These are phyloP conservation scores for Tolypocladium nubicola DNA, from an alignment of 2,329 filamentous ascomycete genomes.

Conservation along the genomic window DNA sequence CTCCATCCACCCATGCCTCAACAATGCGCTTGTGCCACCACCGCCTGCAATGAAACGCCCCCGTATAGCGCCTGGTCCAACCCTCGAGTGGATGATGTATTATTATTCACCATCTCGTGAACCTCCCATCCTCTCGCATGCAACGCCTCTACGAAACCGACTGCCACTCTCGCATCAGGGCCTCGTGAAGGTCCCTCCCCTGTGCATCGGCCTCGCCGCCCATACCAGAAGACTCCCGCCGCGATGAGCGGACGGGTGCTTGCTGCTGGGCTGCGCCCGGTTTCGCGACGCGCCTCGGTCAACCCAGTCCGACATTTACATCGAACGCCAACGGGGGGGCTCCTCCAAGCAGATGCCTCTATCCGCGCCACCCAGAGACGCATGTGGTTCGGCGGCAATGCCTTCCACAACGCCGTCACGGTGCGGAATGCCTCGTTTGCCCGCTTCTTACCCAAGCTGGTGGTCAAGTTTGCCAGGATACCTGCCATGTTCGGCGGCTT, in stretches of 20 bases:
- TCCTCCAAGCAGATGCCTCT: constrained; percentile 55
- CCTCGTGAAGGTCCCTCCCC: background rate
- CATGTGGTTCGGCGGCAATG: constrained; percentile 70
- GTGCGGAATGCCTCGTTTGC: constrained; percentile 55
- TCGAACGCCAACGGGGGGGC: constrained; percentile 55
- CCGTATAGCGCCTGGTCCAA: background rate
- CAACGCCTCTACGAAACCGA: background rate
- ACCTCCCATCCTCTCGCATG: background rate
- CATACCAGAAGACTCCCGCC: constrained; percentile 3
- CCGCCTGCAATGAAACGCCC: background rate
- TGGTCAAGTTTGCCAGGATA: constrained; percentile 79
- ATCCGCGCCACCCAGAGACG: constrained; percentile 51
- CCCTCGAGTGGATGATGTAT: background rate
- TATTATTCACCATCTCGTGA: background rate
- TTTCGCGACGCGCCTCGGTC: constrained; percentile 49
- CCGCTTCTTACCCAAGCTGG: constrained; percentile 68
- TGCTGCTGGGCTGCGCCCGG: constrained; percentile 59
- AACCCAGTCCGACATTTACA: constrained; percentile 53
- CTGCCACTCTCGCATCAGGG: background rate
- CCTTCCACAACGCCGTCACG: constrained; percentile 69
- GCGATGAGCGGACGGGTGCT: constrained; percentile 34
- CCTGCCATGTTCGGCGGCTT: constrained; percentile 88
- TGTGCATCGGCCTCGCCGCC: background rate
- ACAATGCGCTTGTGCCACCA: background rate
- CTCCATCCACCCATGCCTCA: background rate